A percentile compares a stretch with the other conserved stretches of the same genome.
phyloP scores from a whole-genome alignment of 768 basidiomycete species.

The Mycena sanguinolenta region DNA sequence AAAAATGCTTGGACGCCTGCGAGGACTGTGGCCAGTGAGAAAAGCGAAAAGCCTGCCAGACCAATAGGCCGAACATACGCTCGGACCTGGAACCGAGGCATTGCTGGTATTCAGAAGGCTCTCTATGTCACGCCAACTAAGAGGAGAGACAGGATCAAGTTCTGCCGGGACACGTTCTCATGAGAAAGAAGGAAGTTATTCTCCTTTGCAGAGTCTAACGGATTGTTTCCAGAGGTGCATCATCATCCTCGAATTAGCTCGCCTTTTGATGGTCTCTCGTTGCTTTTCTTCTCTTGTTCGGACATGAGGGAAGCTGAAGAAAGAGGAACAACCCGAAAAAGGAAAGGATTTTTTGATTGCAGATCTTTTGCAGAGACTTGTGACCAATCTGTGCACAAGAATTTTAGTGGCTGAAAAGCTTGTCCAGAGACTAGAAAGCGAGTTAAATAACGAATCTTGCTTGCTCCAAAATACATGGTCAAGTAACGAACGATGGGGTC shows the following conservation, averaged over 20 bases:
- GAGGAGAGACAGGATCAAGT: conserved; percentile 25
- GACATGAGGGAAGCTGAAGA: background rate
- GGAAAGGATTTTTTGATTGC: background rate
- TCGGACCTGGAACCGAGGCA: conserved; percentile 9
- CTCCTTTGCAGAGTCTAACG: conserved; percentile 15
- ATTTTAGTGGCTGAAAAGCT: too few species aligned
- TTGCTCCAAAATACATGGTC: too few species aligned
- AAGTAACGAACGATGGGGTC: too few species aligned
- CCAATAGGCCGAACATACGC: background rate
- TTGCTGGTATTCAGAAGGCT: conserved; percentile 3
- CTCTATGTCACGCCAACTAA: conserved; percentile 9
- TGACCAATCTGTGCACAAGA: too few species aligned
- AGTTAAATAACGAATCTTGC: too few species aligned
- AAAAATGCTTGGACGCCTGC: conserved; percentile 63
- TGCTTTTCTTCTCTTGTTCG: conserved; percentile 3
- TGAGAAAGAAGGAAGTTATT: background rate
- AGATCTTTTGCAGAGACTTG: too few species aligned
- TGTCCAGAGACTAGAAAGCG: too few species aligned
- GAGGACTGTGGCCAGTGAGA: conserved; percentile 51
- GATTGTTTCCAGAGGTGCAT: conserved; percentile 33
- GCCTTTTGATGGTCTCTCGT: conserved; percentile 29
- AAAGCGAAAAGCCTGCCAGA: background rate
- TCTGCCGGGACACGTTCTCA: conserved; percentile 27
- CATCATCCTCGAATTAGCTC: conserved; percentile 31
- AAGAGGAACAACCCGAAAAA: background rate